Evolutionary conservation across 345 rosid species (phyloP).

Genomic region (Acer yangbiense): DNA sequence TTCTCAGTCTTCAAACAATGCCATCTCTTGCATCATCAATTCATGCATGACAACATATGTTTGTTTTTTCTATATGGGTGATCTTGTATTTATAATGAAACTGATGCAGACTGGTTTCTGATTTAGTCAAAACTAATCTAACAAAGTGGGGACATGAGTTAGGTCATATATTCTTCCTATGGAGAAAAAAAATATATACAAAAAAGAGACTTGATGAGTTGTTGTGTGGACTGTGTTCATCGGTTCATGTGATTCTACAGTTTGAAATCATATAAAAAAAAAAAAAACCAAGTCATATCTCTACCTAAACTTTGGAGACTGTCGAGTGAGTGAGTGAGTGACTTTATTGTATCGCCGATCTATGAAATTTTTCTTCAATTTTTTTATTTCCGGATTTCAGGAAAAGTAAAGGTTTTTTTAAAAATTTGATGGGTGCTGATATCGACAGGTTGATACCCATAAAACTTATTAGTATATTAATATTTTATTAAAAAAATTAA

Average conservation of each 20-base stretch:
- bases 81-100: not conserved
- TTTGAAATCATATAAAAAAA: not conserved
- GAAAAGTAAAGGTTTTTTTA: not conserved
- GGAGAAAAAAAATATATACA: not conserved
- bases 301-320: slow-evolving; percentile 28
- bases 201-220: not conserved
- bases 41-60: not conserved
- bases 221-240: not conserved
- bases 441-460: too few relatives aligned
- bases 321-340: slow-evolving; percentile 19
- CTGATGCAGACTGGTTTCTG: not conserved
- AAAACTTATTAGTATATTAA: too few relatives aligned
- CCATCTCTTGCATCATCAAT: not conserved
- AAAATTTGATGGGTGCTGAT: too few relatives aligned
- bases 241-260: slow-evolving; percentile 20
- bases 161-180: not conserved
- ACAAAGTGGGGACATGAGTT: slow-evolving; percentile 11
- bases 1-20: not conserved
- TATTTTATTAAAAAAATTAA: too few relatives aligned
- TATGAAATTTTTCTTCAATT: not conserved
- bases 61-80: not conserved
- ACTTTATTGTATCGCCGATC: slow-evolving; percentile 11
- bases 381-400: not conserved
- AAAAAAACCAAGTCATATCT: not conserved
- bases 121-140: not conserved